A percentile compares a stretch with the other conserved stretches of the same genome.
Conservation (phyloP, 164 flowering plant species). For the Warburgia ugandensis region DNA sequence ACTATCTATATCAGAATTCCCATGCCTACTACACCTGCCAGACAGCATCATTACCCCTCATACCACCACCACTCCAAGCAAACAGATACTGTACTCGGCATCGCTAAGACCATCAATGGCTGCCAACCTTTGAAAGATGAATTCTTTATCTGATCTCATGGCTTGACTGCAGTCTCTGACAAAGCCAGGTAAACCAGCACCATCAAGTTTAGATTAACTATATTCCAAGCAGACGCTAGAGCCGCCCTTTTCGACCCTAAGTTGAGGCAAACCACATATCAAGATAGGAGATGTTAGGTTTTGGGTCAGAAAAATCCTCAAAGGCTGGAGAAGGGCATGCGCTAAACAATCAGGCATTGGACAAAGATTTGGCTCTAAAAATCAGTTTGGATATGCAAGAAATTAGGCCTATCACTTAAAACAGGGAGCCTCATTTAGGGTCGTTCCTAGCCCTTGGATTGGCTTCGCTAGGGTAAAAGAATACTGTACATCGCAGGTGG, state of each 20-base stretch:
- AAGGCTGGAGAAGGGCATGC: slow-evolving; percentile 43
- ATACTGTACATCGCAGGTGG: no score
- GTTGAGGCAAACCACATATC: slow-evolving; percentile 19
- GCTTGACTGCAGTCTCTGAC: slow-evolving; percentile 22
- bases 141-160: slow-evolving; percentile 17
- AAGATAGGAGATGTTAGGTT: slow-evolving; percentile 38
- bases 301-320: slow-evolving; percentile 46
- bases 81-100: slow-evolving; percentile 53
- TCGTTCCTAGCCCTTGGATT: no score
- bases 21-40: slow-evolving; percentile 49
- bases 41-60: slow-evolving; percentile 50
- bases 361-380: no score
- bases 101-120: slow-evolving; percentile 33
- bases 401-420: no score
- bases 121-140: slow-evolving; percentile 23
- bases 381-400: no score
- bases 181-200: slow-evolving; percentile 25
- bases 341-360: slow-evolving; percentile 51
- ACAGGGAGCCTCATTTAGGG: no score
- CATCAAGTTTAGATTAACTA: slow-evolving; percentile 19
- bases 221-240: slow-evolving; percentile 24
- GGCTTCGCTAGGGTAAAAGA: no score
- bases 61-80: slow-evolving; percentile 93
- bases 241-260: slow-evolving; percentile 50
- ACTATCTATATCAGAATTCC: slow-evolving; percentile 53